These are phyloP conservation scores for Aspergillus uvarum DNA, from an alignment of 2,329 filamentous ascomycete species.

Conservation along the genomic window DNA sequence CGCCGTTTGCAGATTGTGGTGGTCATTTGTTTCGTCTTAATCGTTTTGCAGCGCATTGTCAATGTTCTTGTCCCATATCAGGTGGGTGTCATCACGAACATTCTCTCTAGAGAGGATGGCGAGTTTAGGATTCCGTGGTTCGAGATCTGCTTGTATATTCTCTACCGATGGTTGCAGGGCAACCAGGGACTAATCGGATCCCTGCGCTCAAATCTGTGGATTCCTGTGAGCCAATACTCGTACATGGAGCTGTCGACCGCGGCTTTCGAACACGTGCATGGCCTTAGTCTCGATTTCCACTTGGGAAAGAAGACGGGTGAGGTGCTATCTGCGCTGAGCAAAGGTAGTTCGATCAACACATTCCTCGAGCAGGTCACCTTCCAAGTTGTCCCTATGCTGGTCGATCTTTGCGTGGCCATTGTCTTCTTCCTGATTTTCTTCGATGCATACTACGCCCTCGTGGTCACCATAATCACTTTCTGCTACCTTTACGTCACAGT, in stretches of 20 bases:
- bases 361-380: constrained; percentile 97
- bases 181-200: constrained; percentile 84
- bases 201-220: constrained; percentile 81
- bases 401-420: constrained; percentile 84
- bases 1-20: constrained; percentile 73
- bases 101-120: constrained; percentile 61
- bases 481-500: constrained; percentile 97
- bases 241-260: constrained; percentile 92
- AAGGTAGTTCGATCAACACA: constrained; percentile 92
- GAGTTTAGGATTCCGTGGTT: constrained; percentile 66
- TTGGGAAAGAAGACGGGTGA: constrained; percentile 95
- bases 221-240: constrained; percentile 94
- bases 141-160: constrained; percentile 72
- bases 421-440: constrained; percentile 75
- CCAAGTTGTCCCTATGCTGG: constrained; percentile 89
- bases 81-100: constrained; percentile 75
- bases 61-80: constrained; percentile 85
- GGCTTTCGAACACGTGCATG: constrained; percentile 95
- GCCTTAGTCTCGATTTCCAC: constrained; percentile 92
- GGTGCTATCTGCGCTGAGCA: constrained; percentile 91
- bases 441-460: constrained; percentile 85
- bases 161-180: constrained; percentile 80
- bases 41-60: constrained; percentile 76
- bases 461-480: constrained; percentile 87
- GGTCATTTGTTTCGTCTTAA: constrained; percentile 75